Evolutionary conservation across 2,329 filamentous ascomycete genomes (phyloP).

Genomic region (Aspergillaceae sp.): DNA sequence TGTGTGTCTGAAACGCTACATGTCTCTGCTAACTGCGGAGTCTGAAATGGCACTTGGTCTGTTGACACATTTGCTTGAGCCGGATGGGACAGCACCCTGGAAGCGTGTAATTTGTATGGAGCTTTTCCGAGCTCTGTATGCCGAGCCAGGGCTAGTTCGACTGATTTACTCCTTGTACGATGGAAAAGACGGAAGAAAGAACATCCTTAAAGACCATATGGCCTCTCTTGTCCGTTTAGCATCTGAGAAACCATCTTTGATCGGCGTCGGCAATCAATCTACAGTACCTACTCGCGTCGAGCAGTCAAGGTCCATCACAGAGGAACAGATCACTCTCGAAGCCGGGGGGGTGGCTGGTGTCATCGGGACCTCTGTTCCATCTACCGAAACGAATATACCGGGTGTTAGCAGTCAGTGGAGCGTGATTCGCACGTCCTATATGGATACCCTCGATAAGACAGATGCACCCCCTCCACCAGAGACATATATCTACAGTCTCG

Average conservation of each 20-base stretch:
- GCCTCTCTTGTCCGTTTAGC: slow-evolving; percentile 86
- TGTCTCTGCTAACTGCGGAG: slow-evolving; percentile 65
- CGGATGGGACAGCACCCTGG: slow-evolving; percentile 70
- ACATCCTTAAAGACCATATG: slow-evolving; percentile 72
- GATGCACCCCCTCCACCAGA: slow-evolving; percentile 77
- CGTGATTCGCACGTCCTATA: slow-evolving; percentile 72
- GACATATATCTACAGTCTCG: slow-evolving; percentile 86
- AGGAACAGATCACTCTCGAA: slow-evolving; percentile 82
- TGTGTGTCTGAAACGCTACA: slow-evolving; percentile 68
- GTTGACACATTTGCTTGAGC: slow-evolving; percentile 77
- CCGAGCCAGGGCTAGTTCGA: slow-evolving; percentile 67
- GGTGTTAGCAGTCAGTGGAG: slow-evolving; percentile 93
- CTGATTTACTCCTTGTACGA: slow-evolving; percentile 78
- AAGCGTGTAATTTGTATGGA: slow-evolving; percentile 87
- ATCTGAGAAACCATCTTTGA: slow-evolving; percentile 79
- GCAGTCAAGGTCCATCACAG: slow-evolving; percentile 48
- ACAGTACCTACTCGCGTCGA: slow-evolving; percentile 62
- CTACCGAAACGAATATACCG: slow-evolving; percentile 56
- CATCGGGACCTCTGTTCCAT: slow-evolving; percentile 62
- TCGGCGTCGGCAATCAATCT: slow-evolving; percentile 82
- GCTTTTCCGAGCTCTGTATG: slow-evolving; percentile 75
- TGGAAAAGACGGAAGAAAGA: slow-evolving; percentile 59
- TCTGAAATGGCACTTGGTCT: slow-evolving; percentile 75
- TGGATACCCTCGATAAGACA: slow-evolving; percentile 88
- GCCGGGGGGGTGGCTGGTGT: slow-evolving; percentile 80